These are phyloP conservation scores for Chlorella variabilis DNA, from an alignment of 163 green algal species.

Conservation along the genomic window DNA sequence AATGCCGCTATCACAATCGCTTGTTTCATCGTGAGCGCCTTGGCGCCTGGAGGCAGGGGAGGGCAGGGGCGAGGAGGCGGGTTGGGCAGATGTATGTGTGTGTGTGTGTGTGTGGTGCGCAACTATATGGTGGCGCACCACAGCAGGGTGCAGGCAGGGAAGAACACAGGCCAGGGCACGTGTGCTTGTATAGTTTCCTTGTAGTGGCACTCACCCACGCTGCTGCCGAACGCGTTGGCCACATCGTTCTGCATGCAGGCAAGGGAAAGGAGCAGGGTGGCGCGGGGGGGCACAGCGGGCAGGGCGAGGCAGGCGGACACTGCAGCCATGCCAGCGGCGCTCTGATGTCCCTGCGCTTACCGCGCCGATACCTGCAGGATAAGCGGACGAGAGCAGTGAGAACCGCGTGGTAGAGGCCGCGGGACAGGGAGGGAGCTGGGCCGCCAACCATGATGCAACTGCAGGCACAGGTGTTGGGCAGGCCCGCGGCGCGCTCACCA, in stretches of 20 bases:
- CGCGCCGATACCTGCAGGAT: constrained; percentile 35
- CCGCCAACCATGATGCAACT: no score
- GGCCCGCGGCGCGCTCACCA: constrained; percentile 40
- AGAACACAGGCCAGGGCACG: no score
- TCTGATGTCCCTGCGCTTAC: not conserved
- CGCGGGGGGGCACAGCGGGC: not conserved
- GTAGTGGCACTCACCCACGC: constrained; percentile 23
- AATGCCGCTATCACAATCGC: constrained; percentile 66
- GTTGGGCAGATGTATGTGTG: not conserved
- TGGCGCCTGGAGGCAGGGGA: constrained; percentile 22
- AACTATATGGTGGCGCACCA: no score
- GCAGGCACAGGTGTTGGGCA: not conserved
- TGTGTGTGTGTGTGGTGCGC: not conserved
- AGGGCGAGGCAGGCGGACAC: not conserved
- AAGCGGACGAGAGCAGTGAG: no score
- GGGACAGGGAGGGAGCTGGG: not conserved
- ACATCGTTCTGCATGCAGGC: constrained; percentile 38
- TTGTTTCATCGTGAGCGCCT: constrained; percentile 63
- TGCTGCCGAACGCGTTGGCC: constrained; percentile 53
- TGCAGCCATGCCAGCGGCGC: not conserved
- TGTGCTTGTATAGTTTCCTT: no score
- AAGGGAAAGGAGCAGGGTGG: not conserved
- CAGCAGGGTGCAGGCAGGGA: no score
- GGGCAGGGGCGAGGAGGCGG: not conserved
- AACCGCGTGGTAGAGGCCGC: no score